phyloP scores from a whole-genome alignment of 1,139 yeast genomes.

The Barnettozyma hawaiiensis region DNA sequence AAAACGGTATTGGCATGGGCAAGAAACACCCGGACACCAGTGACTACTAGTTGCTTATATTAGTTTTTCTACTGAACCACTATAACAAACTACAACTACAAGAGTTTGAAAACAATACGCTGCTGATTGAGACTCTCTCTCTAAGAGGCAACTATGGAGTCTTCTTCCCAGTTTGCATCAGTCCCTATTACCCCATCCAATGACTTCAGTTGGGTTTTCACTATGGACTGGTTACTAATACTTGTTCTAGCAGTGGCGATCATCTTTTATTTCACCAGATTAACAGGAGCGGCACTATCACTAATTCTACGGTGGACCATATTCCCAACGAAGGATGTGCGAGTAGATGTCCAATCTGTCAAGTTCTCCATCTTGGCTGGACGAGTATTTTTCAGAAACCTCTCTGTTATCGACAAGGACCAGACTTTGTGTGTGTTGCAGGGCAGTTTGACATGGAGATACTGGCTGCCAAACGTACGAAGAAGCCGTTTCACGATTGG shows the following conservation, averaged over 20 bases:
- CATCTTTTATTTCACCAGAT: slow-evolving; percentile 71
- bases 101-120: too few species aligned
- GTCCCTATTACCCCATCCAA: slow-evolving; percentile 20
- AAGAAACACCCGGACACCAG: too few species aligned
- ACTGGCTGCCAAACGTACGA: slow-evolving; percentile 65
- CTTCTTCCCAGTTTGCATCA: slow-evolving; percentile 19
- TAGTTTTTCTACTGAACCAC: too few species aligned
- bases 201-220: slow-evolving; percentile 73
- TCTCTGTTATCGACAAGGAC: slow-evolving; percentile 65
- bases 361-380: slow-evolving; percentile 80
- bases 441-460: slow-evolving; percentile 81
- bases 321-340: slow-evolving; percentile 58
- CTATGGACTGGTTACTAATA: slow-evolving; percentile 75
- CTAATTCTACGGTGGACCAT: slow-evolving; percentile 44
- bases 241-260: slow-evolving; percentile 57
- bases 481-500: slow-evolving; percentile 35
- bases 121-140: too few species aligned
- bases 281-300: slow-evolving; percentile 60
- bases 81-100: too few species aligned
- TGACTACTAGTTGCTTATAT: too few species aligned
- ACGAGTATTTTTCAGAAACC: slow-evolving; percentile 67
- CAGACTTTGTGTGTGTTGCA: slow-evolving; percentile 64
- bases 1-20: too few species aligned
- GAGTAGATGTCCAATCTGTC: slow-evolving; percentile 63
- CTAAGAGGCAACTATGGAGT: slow-evolving; percentile 3